phyloP scores from a whole-genome alignment of 192 early-diverging fungal genomes.

The Backusella liffmaniae region DNA sequence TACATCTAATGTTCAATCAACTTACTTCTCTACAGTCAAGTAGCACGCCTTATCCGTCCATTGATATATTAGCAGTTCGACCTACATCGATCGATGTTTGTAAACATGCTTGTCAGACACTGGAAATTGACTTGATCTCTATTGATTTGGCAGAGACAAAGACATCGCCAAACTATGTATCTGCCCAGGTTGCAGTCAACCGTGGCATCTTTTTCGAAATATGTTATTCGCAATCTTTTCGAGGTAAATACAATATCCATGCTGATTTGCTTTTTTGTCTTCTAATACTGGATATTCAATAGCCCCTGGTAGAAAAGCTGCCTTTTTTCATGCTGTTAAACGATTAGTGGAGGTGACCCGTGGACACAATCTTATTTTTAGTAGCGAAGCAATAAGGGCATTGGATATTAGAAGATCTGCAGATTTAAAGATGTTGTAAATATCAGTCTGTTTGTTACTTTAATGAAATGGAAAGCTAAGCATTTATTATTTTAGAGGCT shows the following conservation, averaged over 20 bases:
- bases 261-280: neutral
- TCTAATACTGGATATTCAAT: neutral
- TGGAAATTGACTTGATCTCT: constrained; percentile 82
- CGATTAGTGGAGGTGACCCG: constrained; percentile 65
- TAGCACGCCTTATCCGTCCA: constrained; percentile 14
- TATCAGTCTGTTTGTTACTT: neutral
- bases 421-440: constrained; percentile 80
- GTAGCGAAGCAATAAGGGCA: constrained; percentile 64
- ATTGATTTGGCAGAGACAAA: constrained; percentile 48
- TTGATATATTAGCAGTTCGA: constrained; percentile 74
- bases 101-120: constrained; percentile 60
- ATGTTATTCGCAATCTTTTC: constrained; percentile 60
- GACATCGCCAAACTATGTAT: constrained; percentile 63
- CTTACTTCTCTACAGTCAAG: constrained; percentile 25
- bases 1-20: too few species aligned
- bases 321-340: constrained; percentile 67
- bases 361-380: constrained; percentile 77
- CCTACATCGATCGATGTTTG: constrained; percentile 74
- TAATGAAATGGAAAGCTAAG: neutral
- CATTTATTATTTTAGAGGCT: constrained; percentile 10
- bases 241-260: constrained; percentile 48
- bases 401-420: constrained; percentile 74
- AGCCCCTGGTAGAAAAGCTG: constrained; percentile 60
- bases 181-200: constrained; percentile 61
- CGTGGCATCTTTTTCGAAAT: constrained; percentile 84